Conservation (phyloP, 2,329 filamentous ascomycete species). For the Mollisiaceae sp. region DNA sequence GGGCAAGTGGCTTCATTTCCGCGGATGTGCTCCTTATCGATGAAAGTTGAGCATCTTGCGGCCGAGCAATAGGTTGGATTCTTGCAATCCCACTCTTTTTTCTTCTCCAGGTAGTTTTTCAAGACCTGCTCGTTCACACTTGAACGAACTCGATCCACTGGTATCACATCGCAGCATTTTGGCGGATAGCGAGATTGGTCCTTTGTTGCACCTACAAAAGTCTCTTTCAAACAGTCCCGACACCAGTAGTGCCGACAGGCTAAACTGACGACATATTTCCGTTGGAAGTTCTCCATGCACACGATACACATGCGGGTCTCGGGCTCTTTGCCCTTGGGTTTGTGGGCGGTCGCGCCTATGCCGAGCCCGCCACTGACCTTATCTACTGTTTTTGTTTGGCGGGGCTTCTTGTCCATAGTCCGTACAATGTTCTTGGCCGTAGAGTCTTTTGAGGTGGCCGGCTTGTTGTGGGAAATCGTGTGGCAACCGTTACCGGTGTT, state of each 20-base stretch:
- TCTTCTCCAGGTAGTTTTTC: conserved; percentile 48
- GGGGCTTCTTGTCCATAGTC: too few relatives aligned
- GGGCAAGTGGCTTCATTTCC: conserved; percentile 5
- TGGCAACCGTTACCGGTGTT: too few relatives aligned
- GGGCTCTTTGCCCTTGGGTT: not conserved
- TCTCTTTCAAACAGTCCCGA: not conserved
- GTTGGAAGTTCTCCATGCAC: not conserved
- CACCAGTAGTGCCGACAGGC: conserved; percentile 7
- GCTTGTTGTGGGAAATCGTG: too few relatives aligned
- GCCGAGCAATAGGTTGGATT: conserved; percentile 55
- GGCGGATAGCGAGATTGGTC: conserved; percentile 14
- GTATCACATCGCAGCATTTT: conserved; percentile 6
- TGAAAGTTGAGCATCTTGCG: conserved; percentile 50
- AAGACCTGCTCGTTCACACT: not conserved
- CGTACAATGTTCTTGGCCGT: too few relatives aligned
- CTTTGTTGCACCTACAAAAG: not conserved
- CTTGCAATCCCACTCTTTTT: conserved; percentile 51
- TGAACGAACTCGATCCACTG: conserved; percentile 1
- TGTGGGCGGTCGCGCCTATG: not conserved
- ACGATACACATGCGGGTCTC: not conserved
- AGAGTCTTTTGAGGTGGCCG: too few relatives aligned
- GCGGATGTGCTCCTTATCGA: conserved; percentile 34
- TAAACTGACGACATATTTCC: not conserved
- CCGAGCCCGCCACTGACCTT: too few relatives aligned
- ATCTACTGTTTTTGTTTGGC: too few relatives aligned